Conservation (phyloP, 345 rosid genomes). For the Eucalyptus caleyi region DNA sequence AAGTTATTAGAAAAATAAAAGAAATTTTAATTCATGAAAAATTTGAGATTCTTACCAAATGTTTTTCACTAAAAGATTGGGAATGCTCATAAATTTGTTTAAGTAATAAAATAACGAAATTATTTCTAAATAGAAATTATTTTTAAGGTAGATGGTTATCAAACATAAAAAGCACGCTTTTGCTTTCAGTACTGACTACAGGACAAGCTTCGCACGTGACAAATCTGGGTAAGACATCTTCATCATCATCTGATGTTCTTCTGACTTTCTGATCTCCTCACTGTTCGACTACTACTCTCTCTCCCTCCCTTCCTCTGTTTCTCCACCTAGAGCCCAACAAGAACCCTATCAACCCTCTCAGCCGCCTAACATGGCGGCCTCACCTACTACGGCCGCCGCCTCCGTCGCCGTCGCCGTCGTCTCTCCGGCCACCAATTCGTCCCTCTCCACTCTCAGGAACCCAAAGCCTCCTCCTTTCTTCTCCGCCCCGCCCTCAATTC, state of each 20-base stretch:
- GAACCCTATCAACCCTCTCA: neutral
- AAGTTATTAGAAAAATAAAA: too few relatives aligned
- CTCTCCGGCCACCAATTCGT: neutral
- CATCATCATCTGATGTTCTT: neutral
- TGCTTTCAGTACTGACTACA: neutral
- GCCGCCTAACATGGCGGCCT: neutral
- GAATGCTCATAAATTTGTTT: too few relatives aligned
- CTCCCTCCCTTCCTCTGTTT: neutral
- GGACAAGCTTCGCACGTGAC: neutral
- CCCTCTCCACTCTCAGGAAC: neutral
- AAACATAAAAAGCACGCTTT: neutral
- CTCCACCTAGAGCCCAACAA: neutral
- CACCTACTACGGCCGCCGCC: neutral
- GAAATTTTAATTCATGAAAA: too few relatives aligned
- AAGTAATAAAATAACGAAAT: too few relatives aligned
- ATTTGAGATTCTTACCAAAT: too few relatives aligned
- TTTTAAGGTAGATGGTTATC: too few relatives aligned
- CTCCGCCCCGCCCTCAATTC: neutral
- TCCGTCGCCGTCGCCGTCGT: neutral
- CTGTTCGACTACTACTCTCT: neutral
- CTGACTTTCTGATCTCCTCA: neutral
- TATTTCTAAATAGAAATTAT: too few relatives aligned
- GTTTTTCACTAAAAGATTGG: too few relatives aligned
- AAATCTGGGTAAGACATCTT: neutral
- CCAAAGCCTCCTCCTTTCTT: conserved; percentile 7